These are phyloP conservation scores for Fusarium camptoceras DNA, from an alignment of 2,329 filamentous ascomycete genomes.

Conservation along the genomic window DNA sequence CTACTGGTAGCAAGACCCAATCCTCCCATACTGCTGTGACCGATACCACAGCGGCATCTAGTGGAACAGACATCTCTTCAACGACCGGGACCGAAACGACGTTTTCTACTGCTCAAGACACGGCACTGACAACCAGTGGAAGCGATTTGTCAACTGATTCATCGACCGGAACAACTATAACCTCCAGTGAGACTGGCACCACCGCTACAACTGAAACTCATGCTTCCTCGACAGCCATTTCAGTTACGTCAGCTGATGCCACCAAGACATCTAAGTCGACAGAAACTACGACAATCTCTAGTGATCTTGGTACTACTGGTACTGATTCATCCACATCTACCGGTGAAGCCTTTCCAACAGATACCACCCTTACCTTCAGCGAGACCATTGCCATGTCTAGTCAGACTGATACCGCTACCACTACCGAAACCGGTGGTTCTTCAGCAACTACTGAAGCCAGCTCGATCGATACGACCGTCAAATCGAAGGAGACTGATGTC, in stretches of 20 bases:
- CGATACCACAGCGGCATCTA: neutral
- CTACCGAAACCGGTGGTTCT: accelerated
- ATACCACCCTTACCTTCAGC: neutral
- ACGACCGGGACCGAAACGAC: neutral
- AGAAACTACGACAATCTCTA: neutral
- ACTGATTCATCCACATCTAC: neutral
- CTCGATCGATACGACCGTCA: neutral
- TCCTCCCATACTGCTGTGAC: neutral
- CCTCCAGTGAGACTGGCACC: too few relatives aligned
- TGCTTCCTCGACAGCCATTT: neutral
- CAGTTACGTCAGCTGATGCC: neutral
- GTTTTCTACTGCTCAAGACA: neutral
- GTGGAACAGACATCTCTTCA: neutral
- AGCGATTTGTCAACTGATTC: neutral
- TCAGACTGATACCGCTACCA: neutral
- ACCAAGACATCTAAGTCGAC: neutral
- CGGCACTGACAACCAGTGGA: too few relatives aligned
- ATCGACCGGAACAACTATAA: neutral
- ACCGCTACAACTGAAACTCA: too few relatives aligned
- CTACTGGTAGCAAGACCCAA: neutral
- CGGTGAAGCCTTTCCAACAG: accelerated
- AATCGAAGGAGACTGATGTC: neutral
- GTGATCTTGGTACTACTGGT: neutral
- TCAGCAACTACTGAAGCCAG: neutral
- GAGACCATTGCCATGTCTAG: neutral